A percentile compares a stretch with the other conserved stretches of the same genome.
Conservation (phyloP, 2,329 filamentous ascomycete species). For the Aschersonia sp. region DNA sequence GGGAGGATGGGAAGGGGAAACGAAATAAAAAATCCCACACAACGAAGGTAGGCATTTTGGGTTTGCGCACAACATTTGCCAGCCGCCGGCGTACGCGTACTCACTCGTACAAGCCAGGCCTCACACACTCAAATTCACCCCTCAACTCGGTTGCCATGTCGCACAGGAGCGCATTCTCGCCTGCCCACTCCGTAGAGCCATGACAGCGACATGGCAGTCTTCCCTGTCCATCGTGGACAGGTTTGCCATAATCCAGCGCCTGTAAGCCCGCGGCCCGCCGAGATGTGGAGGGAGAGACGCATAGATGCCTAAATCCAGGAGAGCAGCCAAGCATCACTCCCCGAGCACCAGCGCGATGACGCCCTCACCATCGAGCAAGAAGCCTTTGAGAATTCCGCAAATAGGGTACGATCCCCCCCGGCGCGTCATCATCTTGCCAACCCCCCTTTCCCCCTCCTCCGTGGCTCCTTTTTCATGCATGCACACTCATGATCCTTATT, state of each 20-base stretch:
- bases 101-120: too few relatives aligned
- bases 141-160: too few relatives aligned
- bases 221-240: conserved; percentile 43
- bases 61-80: too few relatives aligned
- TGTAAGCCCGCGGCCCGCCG: conserved; percentile 10
- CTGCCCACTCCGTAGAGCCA: background rate
- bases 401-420: conserved; percentile 30
- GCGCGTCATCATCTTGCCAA: background rate
- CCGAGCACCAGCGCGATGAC: conserved; percentile 15
- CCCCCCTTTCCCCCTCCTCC: too few relatives aligned
- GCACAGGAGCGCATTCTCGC: background rate
- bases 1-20: too few relatives aligned
- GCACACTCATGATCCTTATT: background rate
- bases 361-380: conserved; percentile 54
- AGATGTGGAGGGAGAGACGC: background rate
- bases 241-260: conserved; percentile 45
- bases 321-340: conserved; percentile 15
- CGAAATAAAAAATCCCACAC: too few relatives aligned
- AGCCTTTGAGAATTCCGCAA: conserved; percentile 42
- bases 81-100: too few relatives aligned
- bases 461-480: too few relatives aligned
- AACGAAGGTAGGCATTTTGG: too few relatives aligned
- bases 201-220: conserved; percentile 23
- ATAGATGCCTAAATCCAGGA: background rate
- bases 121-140: too few relatives aligned